Evolutionary conservation across 495 filamentous ascomycete species (phyloP), one percentile per base, ranked within the genome.

Genomic region (Aspergillus avenaceus): DNA sequence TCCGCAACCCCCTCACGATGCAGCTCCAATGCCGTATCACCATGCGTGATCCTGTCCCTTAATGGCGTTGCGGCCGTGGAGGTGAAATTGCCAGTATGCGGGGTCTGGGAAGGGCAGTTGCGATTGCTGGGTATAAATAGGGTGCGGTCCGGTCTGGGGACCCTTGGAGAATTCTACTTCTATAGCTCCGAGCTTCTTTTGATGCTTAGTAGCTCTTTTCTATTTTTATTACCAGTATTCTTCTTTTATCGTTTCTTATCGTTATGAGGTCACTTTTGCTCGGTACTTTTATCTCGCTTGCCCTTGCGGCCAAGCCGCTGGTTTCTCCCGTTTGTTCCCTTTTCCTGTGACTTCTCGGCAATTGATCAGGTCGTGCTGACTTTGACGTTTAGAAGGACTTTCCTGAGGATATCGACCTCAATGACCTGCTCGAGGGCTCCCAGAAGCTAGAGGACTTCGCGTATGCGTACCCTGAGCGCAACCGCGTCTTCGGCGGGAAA

Each of bases 401-500:
- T 7, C 46, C 46, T n/a, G 34, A 49, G 8, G 32, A 49, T 55
- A 54, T 60, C 44, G 31, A 38, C 2, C 41, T 64, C 14, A 13
- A 61, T 1, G 63, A 65, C 19, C 68, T 78, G 2, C 52, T 77
- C 8, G 58, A 62, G 1, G 65, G 71, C 3, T 47, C 72, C 7
- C 58, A 71, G 53, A 49, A 53, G 13, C 72, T 77, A 18, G 61
- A 77, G 52, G 59, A 67, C 47, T 67, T 79, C 41, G 76, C 75
- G 8, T 77, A 78, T 53, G 49, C 69, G 19, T 63, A 66, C 41
- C 66, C 71, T 0, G 67, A 72, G 25, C 65, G 70, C 22, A 82
- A 80, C 55, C 73, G 85, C 41, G 79, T 81, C 19, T 83, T 86
- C 56, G 83, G 84, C 23, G 65, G 74, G 16, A 53, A 60, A 5